Evolutionary conservation across 257 asterid genomes (phyloP).

Genomic region (Nicotiana paniculata): DNA sequence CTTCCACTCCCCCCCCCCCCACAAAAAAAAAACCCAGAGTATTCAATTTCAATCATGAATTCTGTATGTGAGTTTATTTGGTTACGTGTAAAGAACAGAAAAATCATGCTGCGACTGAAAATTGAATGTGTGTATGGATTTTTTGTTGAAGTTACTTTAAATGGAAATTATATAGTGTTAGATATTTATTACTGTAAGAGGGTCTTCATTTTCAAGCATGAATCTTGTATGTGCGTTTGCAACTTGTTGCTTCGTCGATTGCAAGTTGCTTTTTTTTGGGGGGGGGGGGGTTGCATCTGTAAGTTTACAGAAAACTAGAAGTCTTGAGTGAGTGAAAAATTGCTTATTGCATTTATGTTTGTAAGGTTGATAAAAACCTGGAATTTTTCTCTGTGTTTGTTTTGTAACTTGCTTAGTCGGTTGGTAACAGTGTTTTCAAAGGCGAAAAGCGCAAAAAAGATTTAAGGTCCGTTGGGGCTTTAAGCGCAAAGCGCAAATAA

Average conservation of each 20-base stretch:
- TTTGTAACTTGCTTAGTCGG: neutral
- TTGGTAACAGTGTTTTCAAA: neutral
- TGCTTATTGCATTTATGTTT: neutral
- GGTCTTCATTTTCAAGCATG: neutral
- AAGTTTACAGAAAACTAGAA: neutral
- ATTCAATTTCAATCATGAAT: neutral
- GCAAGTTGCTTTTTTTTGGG: too few relatives aligned
- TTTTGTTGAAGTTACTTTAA: neutral
- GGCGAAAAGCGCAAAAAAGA: too few relatives aligned
- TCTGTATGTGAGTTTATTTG: neutral
- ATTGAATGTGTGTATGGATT: neutral
- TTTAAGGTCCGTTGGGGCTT: too few relatives aligned
- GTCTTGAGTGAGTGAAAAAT: neutral
- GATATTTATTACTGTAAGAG: neutral
- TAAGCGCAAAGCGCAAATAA: too few relatives aligned
- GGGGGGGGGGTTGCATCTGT: neutral
- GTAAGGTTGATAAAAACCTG: neutral
- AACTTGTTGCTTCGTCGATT: neutral
- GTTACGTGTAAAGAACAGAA: neutral
- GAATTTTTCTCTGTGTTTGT: neutral
- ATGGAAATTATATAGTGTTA: neutral
- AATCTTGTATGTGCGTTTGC: neutral
- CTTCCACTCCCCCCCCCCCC: too few relatives aligned
- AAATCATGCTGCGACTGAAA: neutral
- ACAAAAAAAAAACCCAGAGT: too few relatives aligned